Conservation (phyloP, 225 moss, liverwort and hornwort species). For the Climacium dendroides region DNA sequence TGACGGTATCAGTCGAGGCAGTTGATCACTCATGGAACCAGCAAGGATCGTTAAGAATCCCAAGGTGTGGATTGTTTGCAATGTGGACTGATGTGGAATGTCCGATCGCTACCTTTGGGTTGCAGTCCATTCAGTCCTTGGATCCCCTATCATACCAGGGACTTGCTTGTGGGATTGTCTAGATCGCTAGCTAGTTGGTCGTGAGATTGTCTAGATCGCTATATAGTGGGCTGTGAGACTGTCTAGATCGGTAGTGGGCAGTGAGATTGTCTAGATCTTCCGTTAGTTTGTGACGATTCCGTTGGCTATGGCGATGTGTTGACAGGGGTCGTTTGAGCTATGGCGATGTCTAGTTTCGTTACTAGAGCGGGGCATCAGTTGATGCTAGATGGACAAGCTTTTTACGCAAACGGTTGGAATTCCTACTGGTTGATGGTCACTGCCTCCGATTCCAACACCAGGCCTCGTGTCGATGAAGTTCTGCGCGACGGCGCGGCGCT, state of each 20-base stretch:
- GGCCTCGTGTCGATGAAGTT: slow-evolving; percentile 21
- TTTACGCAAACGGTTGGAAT: slow-evolving; percentile 60
- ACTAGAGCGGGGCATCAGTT: slow-evolving; percentile 16
- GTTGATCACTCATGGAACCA: background rate
- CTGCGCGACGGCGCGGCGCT: slow-evolving; percentile 32
- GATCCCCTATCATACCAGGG: background rate
- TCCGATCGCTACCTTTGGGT: background rate
- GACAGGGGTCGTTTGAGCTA: background rate
- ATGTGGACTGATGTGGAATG: background rate
- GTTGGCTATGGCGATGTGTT: background rate
- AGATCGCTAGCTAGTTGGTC: background rate
- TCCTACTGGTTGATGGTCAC: slow-evolving; percentile 72
- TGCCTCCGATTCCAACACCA: slow-evolving; percentile 24
- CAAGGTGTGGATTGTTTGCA: background rate
- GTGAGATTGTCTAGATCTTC: background rate
- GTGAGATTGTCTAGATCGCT: background rate
- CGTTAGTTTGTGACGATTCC: background rate
- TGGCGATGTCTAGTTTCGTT: background rate
- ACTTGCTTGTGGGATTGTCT: background rate
- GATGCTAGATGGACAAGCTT: slow-evolving; percentile 24
- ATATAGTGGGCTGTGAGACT: background rate
- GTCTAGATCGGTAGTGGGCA: background rate
- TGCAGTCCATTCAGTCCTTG: background rate
- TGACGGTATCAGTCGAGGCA: background rate
- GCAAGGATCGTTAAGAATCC: background rate